Base-by-base conservation (phyloP, 1,284 basidiomycete species). In the Ustilago vetiveriae region DNA sequence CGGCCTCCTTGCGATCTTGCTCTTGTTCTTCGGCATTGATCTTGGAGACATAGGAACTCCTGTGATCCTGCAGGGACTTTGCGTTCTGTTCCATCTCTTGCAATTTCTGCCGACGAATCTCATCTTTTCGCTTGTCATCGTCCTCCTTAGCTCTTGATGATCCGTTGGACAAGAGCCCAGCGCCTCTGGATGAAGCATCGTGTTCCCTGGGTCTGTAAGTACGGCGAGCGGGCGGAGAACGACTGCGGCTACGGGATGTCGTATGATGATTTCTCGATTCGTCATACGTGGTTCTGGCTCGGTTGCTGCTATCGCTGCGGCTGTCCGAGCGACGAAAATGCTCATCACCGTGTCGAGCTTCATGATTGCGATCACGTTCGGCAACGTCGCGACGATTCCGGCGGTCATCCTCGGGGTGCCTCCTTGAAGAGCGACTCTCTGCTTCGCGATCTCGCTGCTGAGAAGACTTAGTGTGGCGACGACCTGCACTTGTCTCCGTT, bases 11-110 rank as follows among this genome's bases (percentile, higher is more conserved):
- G 19, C 45, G 49, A 10, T 55, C 45, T 44, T 74, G 68, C 21
- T 56, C 60, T 2, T 49, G 47, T 37, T 81, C 79, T 19, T 75
- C 56, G 3, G 55, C 62, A 17, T 65, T 60, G 35, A 80, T 67
- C 38, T 67, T 69, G 16, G 48, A 46, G 11, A 81, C 48, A 41
- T 73, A 70, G 5, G 68, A 66, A 36, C 42, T 47, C n/a, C 92
- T 87, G 51, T 91, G 88, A 1, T 81, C 78, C 33, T 86, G 85
- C 84, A 93, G 85, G 16, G 83, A 80, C 23, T 84, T 82, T 1
- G 94, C 94, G 66, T 90, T 87, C 1, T 86, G 82, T 23, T 88
- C 84, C 94, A 97, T 96, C 10, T 91, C 90, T 0, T 91, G 92
- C 17, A 97, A 85, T 27, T 90, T 88, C 21, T 91, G 90, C 3